phyloP scores from a whole-genome alignment of 306 rosid species.

The Fragaria vesca region DNA sequence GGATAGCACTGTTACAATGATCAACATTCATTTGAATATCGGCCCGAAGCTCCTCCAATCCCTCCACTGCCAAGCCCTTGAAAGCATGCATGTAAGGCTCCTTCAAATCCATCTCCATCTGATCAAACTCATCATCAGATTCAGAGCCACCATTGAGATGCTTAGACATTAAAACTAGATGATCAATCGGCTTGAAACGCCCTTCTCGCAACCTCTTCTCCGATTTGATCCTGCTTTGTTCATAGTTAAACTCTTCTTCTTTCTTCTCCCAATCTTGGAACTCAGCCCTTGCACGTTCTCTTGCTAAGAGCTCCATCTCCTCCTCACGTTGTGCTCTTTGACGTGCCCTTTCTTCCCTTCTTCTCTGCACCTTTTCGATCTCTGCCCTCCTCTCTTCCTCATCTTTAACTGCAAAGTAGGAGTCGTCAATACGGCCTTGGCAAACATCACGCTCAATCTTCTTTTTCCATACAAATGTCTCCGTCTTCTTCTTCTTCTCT shows the following conservation, averaged over 20 bases:
- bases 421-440: conserved; percentile 63
- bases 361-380: conserved; percentile 88
- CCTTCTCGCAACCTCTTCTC: conserved; percentile 97
- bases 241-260: conserved; percentile 98
- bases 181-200: conserved; percentile 82
- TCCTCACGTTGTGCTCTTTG: conserved; percentile 92
- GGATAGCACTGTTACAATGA: conserved; percentile 70
- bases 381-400: conserved; percentile 91
- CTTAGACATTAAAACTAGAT: conserved; percentile 53
- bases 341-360: conserved; percentile 96
- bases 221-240: conserved; percentile 92
- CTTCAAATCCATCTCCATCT: conserved; percentile 48
- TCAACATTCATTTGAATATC: conserved; percentile 98
- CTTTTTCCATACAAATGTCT: conserved; percentile 83
- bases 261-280: conserved; percentile 98
- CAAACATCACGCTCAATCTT: conserved; percentile 86
- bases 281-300: conserved; percentile 96
- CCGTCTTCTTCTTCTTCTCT: not conserved
- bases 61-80: conserved; percentile 92
- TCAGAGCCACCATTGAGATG: conserved; percentile 51
- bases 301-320: conserved; percentile 93
- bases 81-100: conserved; percentile 85
- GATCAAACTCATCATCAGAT: conserved; percentile 58
- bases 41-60: conserved; percentile 86
- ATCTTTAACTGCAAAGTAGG: conserved; percentile 57